phyloP scores from a whole-genome alignment of 1,139 yeast species.

The Debaryomyces subglobosus region DNA sequence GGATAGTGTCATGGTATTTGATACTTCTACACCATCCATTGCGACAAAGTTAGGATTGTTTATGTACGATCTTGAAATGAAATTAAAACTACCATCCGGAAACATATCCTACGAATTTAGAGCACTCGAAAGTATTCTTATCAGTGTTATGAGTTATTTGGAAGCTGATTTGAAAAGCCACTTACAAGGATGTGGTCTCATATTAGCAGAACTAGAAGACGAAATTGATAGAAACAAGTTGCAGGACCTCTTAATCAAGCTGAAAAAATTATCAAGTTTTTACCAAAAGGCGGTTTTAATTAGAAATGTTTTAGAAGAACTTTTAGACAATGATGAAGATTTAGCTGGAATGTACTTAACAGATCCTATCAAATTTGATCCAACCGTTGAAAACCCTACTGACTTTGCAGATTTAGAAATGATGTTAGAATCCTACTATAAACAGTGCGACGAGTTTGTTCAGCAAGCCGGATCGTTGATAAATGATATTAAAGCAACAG shows the following conservation, averaged over 20 bases:
- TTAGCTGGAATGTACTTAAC: constrained; percentile 82
- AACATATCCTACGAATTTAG: constrained; percentile 72
- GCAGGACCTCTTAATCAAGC: constrained; percentile 76
- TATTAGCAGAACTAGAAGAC: constrained; percentile 80
- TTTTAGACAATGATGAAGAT: constrained; percentile 88
- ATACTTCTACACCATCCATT: constrained; percentile 60
- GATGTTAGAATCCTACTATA: constrained; percentile 89
- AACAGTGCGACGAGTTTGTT: constrained; percentile 95
- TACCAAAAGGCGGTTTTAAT: constrained; percentile 83
- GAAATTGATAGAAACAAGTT: constrained; percentile 83
- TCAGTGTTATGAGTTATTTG: constrained; percentile 79
- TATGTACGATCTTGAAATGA: constrained; percentile 84
- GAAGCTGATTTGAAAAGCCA: constrained; percentile 86
- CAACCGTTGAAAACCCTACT: constrained; percentile 26
- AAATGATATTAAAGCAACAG: constrained; percentile 88
- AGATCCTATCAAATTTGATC: constrained; percentile 32
- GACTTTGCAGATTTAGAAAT: constrained; percentile 82
- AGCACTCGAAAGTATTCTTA: constrained; percentile 85
- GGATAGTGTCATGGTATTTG: constrained; percentile 82
- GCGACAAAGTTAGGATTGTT: constrained; percentile 72
- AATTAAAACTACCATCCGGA: constrained; percentile 53
- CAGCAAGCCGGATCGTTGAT: constrained; percentile 87
- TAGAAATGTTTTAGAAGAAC: constrained; percentile 82
- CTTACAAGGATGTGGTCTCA: constrained; percentile 70
- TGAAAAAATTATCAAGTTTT: constrained; percentile 79